A percentile compares a stretch with the other conserved stretches of the same genome.
phyloP scores from a whole-genome alignment of 345 rosid species.

The Abelmoschus esculentus region DNA sequence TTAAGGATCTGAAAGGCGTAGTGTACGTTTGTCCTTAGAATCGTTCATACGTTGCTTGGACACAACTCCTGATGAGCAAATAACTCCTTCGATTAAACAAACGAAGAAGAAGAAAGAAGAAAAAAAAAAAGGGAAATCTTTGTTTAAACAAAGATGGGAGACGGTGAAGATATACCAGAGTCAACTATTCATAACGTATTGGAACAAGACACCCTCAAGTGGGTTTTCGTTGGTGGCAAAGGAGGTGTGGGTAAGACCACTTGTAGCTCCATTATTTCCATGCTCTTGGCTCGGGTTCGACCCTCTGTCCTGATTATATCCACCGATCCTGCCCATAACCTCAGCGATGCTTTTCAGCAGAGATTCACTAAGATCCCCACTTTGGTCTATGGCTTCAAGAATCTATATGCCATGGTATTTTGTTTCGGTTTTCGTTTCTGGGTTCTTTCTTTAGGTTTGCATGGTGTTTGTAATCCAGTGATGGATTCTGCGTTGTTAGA shows the following conservation, averaged over 20 bases:
- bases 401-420: constrained; percentile 87
- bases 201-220: constrained; percentile 80
- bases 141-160: constrained; percentile 8
- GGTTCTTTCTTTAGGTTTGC: background rate
- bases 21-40: background rate
- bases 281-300: constrained; percentile 71
- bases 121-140: background rate
- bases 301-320: constrained; percentile 94
- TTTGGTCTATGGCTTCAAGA: constrained; percentile 83
- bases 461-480: background rate
- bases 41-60: background rate
- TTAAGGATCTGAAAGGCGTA: background rate
- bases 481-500: background rate
- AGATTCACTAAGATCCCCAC: constrained; percentile 86
- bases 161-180: constrained; percentile 39
- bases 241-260: constrained; percentile 99
- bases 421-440: background rate
- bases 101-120: background rate
- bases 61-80: background rate
- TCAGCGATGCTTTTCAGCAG: constrained; percentile 97
- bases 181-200: constrained; percentile 68
- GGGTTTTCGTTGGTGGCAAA: constrained; percentile 99
- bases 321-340: constrained; percentile 99
- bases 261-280: constrained; percentile 84
- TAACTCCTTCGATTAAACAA: background rate